Base-by-base conservation (phyloP, 108 stramenopile species). In the Stephanodiscus triporus region DNA sequence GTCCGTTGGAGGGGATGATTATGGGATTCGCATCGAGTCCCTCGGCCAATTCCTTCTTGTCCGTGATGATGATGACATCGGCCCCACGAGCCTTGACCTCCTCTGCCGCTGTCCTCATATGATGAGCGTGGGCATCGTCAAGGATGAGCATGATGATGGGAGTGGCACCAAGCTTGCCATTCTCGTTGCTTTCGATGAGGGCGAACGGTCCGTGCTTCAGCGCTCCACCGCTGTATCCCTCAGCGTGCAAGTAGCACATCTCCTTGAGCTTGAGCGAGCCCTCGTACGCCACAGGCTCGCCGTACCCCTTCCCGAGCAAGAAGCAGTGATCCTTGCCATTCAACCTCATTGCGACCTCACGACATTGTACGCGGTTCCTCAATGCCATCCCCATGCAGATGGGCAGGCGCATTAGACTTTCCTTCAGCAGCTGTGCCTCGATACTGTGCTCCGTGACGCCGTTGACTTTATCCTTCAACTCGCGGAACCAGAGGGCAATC, bases 211-310 rank as follows among this genome's bases (percentile, higher is more conserved):
- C 99, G 81, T 99, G 99, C 89, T 99, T 99, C 70, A 99, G 73
- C 30, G 98, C 99, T 29, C 98, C 98, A 26, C 98, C 99, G 58
- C 93, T 93, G 85, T 98, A 99, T 27, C 92, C 99, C 81, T 99
- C 98, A 20, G 99, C 99, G 75, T 99, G 98, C 10, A 99, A 72
- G 75, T 99, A 99, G 68, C 94, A 92, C 93, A 97, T 98, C 85
- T 99, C 99, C 82, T 99, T 99, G 64, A 99, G 95, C 84, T 99
- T 99, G 36, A 99, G 81, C 6, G 99, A 98, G 3, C 98, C 99
- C 81, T 99, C 97, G 64, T 84, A 73, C 6, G 98, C 97, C 27
- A 99, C 96, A n/a, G 98, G 97, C 65, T 98, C 96, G 23, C 89
- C 96, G 50, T 89, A 95, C 40, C 95, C 98, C 68, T 98, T 98